Conservation (phyloP, 176 grass and related monocot species). For the Elymus sibiricus region DNA sequence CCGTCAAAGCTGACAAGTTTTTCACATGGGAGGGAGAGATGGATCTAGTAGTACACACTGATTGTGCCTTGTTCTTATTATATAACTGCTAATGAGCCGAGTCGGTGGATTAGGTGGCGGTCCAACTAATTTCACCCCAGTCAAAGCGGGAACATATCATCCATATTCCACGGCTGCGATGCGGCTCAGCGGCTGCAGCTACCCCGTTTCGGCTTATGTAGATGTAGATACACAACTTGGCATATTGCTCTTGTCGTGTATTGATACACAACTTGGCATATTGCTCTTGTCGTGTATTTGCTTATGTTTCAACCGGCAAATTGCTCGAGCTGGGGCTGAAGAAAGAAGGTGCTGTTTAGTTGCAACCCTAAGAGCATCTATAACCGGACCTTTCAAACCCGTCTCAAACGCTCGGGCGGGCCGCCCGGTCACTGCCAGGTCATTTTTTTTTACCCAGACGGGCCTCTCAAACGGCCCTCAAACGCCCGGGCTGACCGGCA, state of each 20-base stretch:
- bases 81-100: background rate
- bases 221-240: background rate
- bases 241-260: background rate
- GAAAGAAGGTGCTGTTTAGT: background rate
- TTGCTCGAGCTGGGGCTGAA: background rate
- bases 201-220: background rate
- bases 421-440: too few relatives aligned
- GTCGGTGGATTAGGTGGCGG: constrained; percentile 21
- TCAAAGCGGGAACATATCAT: constrained; percentile 11
- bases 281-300: background rate
- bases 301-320: background rate
- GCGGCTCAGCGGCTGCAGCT: background rate
- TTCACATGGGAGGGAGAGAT: constrained; percentile 33
- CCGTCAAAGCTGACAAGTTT: background rate
- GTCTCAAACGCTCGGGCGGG: too few relatives aligned
- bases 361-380: too few relatives aligned
- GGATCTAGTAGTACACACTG: background rate
- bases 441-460: too few relatives aligned
- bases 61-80: background rate
- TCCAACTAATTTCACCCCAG: background rate
- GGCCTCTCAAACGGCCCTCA: too few relatives aligned
- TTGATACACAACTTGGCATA: background rate
- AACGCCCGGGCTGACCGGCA: too few relatives aligned
- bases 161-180: background rate
- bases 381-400: too few relatives aligned